Conservation (phyloP, 2,329 filamentous ascomycete genomes). For the Pestalotiopsis sp. region DNA sequence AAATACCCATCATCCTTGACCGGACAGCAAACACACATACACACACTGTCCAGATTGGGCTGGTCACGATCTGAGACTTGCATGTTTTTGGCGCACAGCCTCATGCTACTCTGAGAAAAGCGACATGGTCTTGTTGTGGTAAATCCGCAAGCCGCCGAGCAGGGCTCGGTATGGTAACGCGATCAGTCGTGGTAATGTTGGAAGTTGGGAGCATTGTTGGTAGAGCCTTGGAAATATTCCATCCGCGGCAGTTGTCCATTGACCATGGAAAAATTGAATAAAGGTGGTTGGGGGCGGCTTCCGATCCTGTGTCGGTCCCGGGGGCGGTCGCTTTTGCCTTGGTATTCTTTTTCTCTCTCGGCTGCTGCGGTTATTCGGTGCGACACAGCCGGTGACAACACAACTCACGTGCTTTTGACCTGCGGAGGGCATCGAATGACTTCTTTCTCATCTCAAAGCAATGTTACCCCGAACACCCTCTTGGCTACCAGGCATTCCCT, state of each 20-base stretch:
- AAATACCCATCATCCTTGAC: neutral
- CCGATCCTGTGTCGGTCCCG: neutral
- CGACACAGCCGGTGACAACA: neutral
- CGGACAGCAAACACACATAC: neutral
- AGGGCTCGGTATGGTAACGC: too few relatives aligned
- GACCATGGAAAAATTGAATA: neutral
- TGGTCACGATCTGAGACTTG: neutral
- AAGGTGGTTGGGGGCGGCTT: neutral
- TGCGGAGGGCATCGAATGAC: neutral
- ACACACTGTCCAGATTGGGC: neutral
- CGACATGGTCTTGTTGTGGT: too few relatives aligned
- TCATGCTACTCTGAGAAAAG: neutral
- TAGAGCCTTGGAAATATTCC: neutral
- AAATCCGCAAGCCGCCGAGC: too few relatives aligned
- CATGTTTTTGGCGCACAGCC: neutral
- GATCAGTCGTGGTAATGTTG: neutral
- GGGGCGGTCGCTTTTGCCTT: neutral
- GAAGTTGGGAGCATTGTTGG: neutral
- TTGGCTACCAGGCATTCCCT: neutral
- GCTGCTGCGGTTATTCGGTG: neutral
- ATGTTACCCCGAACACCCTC: too few relatives aligned
- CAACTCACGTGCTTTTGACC: constrained; percentile 5
- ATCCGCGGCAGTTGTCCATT: neutral
- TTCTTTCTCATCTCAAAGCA: too few relatives aligned
- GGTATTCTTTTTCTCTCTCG: neutral